phyloP scores from a whole-genome alignment of 352 stramenopile genomes.

The Elongisporangium undulatum region DNA sequence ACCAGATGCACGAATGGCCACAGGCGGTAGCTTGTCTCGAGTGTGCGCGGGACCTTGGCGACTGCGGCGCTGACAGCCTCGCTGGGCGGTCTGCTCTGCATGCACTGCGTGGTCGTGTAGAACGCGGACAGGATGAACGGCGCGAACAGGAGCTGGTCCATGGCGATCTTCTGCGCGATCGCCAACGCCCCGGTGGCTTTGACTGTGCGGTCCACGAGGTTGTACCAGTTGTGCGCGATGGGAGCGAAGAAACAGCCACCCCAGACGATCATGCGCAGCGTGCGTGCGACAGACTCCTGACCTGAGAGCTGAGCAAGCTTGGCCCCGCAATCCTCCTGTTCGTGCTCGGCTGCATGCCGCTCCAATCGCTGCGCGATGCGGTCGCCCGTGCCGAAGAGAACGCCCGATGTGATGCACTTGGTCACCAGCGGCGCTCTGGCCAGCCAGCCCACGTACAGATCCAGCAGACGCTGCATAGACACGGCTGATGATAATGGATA shows the following conservation, averaged over 20 bases:
- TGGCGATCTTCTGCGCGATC: conserved; percentile 33
- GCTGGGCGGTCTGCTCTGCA: conserved; percentile 27
- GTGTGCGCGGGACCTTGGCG: conserved; percentile 27
- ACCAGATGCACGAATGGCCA: conserved; percentile 45
- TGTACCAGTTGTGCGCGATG: conserved; percentile 89
- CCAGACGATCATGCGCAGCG: conserved; percentile 82
- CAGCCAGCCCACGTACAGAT: conserved; percentile 53
- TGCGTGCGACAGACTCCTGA: conserved; percentile 17
- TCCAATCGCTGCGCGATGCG: conserved; percentile 53
- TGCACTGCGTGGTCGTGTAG: conserved; percentile 32
- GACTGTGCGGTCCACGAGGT: conserved; percentile 62
- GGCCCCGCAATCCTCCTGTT: conserved; percentile 7
- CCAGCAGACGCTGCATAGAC: conserved; percentile 34
- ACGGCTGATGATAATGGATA: too few relatives aligned
- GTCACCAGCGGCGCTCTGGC: conserved; percentile 48
- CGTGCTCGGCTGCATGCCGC: conserved; percentile 4
- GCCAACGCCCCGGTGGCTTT: conserved; percentile 16
- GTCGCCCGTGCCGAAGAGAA: conserved; percentile 68
- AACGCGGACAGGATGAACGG: conserved; percentile 33
- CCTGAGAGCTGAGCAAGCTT: background rate
- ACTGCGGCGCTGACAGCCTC: conserved; percentile 31
- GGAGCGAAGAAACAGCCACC: conserved; percentile 82
- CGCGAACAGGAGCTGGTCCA: conserved; percentile 42
- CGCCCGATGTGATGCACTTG: conserved; percentile 60
- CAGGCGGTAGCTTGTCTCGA: conserved; percentile 40